Percentiles rank a stretch among this genome's conserved stretches.
phyloP scores from a whole-genome alignment of 768 basidiomycete genomes.

The Suillus sp. region DNA sequence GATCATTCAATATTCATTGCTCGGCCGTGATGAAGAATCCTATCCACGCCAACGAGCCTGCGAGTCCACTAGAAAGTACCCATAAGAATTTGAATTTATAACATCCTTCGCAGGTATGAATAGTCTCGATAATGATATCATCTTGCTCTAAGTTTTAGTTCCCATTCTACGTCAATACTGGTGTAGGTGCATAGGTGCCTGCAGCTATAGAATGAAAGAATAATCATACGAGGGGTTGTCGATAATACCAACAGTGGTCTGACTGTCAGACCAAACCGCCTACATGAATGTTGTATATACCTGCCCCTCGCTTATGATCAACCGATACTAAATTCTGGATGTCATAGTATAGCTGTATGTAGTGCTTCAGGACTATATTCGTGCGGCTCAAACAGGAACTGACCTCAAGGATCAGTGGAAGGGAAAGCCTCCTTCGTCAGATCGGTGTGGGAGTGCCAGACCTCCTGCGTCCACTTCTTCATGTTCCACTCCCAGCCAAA shows the following conservation, averaged over 20 bases:
- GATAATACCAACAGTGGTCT: neutral
- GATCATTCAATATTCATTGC: no score
- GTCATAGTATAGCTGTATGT: neutral
- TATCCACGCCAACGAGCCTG: no score
- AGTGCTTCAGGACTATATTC: constrained; percentile 1
- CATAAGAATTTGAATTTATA: neutral
- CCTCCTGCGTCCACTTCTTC: neutral
- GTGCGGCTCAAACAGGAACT: neutral
- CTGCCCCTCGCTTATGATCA: neutral
- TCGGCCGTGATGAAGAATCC: no score
- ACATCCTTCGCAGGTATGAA: neutral
- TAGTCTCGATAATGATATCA: no score
- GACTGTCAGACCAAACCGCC: neutral
- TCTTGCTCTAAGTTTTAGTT: no score
- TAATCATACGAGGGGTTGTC: neutral
- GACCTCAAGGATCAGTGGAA: neutral
- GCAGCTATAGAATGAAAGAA: no score
- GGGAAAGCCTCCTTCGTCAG: neutral
- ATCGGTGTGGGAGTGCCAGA: neutral
- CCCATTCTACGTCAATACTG: no score
- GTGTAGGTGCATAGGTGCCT: no score
- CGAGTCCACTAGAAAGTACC: no score
- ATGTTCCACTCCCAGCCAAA: neutral
- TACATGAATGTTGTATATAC: no score
- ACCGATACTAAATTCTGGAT: neutral